phyloP scores from a whole-genome alignment of 192 early-diverging fungal genomes.

The Phlyctochytrium planicorne region DNA sequence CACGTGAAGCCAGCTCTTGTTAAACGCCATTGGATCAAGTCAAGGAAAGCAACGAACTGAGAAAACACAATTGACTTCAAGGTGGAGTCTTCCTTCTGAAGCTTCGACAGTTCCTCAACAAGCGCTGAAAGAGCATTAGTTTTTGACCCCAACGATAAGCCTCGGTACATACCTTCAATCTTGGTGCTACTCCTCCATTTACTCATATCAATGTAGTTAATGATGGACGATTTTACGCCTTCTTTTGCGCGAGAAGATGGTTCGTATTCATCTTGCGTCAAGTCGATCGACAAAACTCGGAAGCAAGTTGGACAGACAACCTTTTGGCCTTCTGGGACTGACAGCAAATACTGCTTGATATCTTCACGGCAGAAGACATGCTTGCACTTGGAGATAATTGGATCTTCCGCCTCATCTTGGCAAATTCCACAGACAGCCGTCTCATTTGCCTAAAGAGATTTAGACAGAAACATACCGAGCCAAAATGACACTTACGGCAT shows the following conservation, averaged over 20 bases:
- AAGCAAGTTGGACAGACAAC: slow-evolving; percentile 82
- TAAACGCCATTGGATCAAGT: slow-evolving; percentile 88
- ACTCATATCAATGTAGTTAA: slow-evolving; percentile 87
- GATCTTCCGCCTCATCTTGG: slow-evolving; percentile 84
- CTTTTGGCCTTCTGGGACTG: slow-evolving; percentile 28
- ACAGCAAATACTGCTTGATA: slow-evolving; percentile 51
- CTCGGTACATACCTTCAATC: slow-evolving; percentile 62
- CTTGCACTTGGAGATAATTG: slow-evolving; percentile 78
- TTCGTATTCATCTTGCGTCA: slow-evolving; percentile 50
- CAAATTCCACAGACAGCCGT: slow-evolving; percentile 85
- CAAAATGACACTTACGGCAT: too few species aligned
- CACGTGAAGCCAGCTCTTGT: slow-evolving; percentile 82
- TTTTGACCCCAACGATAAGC: not conserved
- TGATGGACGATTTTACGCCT: slow-evolving; percentile 68
- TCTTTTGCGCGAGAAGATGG: slow-evolving; percentile 32
- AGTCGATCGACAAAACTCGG: slow-evolving; percentile 70
- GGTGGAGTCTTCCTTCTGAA: slow-evolving; percentile 68
- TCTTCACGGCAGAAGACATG: slow-evolving; percentile 92
- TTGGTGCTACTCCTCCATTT: slow-evolving; percentile 90
- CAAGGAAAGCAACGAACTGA: slow-evolving; percentile 87
- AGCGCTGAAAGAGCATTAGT: slow-evolving; percentile 49
- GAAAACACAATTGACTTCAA: slow-evolving; percentile 79
- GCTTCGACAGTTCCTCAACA: slow-evolving; percentile 78
- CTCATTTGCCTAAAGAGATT: slow-evolving; percentile 41
- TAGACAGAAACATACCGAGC: not conserved